Evolutionary conservation across 495 filamentous ascomycete genomes (phyloP), one percentile per base, ranked within the genome.

Genomic region (Hypoxylon intermedium): DNA sequence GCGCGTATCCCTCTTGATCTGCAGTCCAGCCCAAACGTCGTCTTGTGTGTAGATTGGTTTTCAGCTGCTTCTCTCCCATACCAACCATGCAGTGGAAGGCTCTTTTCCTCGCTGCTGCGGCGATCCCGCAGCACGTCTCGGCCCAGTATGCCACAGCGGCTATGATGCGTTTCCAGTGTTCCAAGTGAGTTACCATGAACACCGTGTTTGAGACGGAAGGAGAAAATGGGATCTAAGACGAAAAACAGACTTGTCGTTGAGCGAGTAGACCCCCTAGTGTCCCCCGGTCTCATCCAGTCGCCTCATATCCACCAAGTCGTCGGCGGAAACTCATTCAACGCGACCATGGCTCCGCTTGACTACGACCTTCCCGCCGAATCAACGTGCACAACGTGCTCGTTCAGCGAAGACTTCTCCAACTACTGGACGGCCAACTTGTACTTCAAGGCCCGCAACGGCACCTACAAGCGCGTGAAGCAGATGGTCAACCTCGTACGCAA

Each of bases 381-480:
- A 26, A 70, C 64, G 9, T 74, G 71, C 62, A 74, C 71, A 19
- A 74, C 68, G 6, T 72, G 71, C 60, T 72, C 69, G 43, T 74
- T 74, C 47, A 67, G 65, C 18, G 71, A 74, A 40, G 71, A 74
- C 42, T 71, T 74, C 43, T 70, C 66, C 45, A 77, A 77, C 71
- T 72, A 72, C 61, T 72, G 69, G 69, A 72, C 69, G 5, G 69
- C 69, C 44, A 73, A 71, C 67, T 56, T 74, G 51, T 72, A 72
- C 52, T 72, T 72, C 69, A 67, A 67, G 53, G 72, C 73, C 21
- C 72, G 71, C 34, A 77, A 77, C 47, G 73, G 73, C 5, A 73
- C 74, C 2, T 75, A 73, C 62, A 72, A 77, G 58, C 72, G 74
- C 12, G 74, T 77, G 34, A 71, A 71, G 36, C 71, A 74, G 18